phyloP scores from a whole-genome alignment of 2,329 filamentous ascomycete species.

The Colletotrichum sp. region DNA sequence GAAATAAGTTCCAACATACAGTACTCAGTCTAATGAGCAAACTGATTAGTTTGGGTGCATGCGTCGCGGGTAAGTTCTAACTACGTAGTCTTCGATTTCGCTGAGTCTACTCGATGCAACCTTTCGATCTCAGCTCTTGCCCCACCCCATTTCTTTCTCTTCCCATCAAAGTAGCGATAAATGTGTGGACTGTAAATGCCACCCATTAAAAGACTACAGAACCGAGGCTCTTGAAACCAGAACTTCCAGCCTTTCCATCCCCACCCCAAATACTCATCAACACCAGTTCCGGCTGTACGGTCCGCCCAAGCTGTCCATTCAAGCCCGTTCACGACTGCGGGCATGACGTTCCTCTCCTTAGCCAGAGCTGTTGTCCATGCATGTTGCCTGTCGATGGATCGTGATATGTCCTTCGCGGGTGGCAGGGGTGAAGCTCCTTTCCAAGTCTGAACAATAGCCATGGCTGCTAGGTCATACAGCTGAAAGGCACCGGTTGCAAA shows the following conservation, averaged over 20 bases:
- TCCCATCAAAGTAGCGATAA: constrained; percentile 42
- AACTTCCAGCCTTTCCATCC: constrained; percentile 44
- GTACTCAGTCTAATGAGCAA: no score
- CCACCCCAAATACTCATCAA: constrained; percentile 41
- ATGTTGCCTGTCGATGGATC: constrained; percentile 27
- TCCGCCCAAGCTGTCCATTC: constrained; percentile 39
- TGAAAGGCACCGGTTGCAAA: constrained; percentile 34
- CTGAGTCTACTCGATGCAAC: not conserved
- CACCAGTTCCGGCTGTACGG: constrained; percentile 41
- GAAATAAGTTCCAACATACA: no score
- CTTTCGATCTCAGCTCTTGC: constrained; percentile 22
- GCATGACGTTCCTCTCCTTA: constrained; percentile 20
- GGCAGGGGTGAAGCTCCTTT: constrained; percentile 26
- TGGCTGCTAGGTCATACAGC: constrained; percentile 36
- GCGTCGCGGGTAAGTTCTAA: no score
- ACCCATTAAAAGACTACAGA: constrained; percentile 40
- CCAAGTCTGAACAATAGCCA: constrained; percentile 44
- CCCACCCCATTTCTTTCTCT: constrained; percentile 41
- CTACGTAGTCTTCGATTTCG: not conserved
- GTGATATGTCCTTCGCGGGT: constrained; percentile 31
- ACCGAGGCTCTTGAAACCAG: constrained; percentile 38
- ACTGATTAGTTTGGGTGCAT: no score
- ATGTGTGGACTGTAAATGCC: constrained; percentile 43
- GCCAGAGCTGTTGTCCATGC: constrained; percentile 25
- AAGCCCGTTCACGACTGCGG: constrained; percentile 24